Evolutionary conservation across 2,329 filamentous ascomycete species (phyloP).

Genomic region (Penicillium olsonii): DNA sequence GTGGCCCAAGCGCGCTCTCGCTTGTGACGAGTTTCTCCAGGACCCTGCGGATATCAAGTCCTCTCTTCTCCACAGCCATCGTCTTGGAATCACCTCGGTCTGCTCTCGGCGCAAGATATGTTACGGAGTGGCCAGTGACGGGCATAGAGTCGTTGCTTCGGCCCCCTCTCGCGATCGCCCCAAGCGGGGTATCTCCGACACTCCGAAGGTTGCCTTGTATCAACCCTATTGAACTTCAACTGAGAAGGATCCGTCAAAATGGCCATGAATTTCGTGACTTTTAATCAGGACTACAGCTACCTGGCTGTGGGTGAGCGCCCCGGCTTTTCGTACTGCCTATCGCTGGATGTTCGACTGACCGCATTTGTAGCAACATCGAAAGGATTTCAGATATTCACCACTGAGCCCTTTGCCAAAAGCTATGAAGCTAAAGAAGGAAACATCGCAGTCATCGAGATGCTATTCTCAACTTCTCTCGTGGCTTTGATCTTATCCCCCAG

Average conservation of each 20-base stretch:
- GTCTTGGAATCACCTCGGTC: background rate
- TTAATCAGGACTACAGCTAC: conserved; percentile 98
- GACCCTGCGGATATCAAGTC: conserved; percentile 11
- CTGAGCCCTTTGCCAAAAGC: conserved; percentile 91
- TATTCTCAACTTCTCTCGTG: conserved; percentile 96
- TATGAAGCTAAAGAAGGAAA: conserved; percentile 94
- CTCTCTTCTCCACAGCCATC: conserved; percentile 4
- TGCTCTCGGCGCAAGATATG: conserved; percentile 13
- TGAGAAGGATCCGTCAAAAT: conserved; percentile 47
- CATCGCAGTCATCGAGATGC: conserved; percentile 95
- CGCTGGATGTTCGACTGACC: conserved; percentile 14
- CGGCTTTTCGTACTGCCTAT: background rate
- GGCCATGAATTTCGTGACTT: conserved; percentile 96
- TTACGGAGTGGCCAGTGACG: conserved; percentile 19
- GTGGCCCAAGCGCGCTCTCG: conserved; percentile 42
- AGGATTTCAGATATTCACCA: conserved; percentile 95
- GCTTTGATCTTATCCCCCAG: conserved; percentile 89
- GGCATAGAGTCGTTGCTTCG: conserved; percentile 21
- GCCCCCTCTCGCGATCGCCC: conserved; percentile 9
- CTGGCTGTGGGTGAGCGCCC: conserved; percentile 77
- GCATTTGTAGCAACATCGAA: conserved; percentile 72
- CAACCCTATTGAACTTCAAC: conserved; percentile 9
- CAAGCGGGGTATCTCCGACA: conserved; percentile 22
- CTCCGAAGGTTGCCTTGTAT: conserved; percentile 18
- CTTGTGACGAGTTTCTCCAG: conserved; percentile 31